These are phyloP conservation scores for Pythium apleroticum DNA, from an alignment of 352 stramenopile genomes.

Conservation along the genomic window DNA sequence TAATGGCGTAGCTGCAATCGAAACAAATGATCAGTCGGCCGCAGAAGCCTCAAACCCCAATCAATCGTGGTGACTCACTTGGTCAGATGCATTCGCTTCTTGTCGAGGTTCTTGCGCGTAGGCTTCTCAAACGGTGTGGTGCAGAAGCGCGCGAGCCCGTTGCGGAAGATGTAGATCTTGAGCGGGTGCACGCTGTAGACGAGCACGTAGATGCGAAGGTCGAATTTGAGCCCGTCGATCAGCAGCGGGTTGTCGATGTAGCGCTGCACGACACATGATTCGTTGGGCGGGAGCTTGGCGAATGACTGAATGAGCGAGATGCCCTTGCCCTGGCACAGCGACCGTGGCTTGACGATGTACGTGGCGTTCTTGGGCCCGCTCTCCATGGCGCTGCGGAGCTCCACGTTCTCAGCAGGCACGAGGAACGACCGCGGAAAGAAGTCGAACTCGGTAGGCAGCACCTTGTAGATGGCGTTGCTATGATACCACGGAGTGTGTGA, in stretches of 20 bases:
- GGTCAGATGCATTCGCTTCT: constrained; percentile 51
- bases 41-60: neutral
- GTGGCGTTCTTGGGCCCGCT: constrained; percentile 35
- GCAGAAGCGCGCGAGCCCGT: constrained; percentile 87
- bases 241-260: constrained; percentile 93
- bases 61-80: constrained; percentile 26
- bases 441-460: constrained; percentile 36
- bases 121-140: constrained; percentile 44
- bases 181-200: constrained; percentile 62
- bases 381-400: constrained; percentile 38
- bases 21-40: too few species aligned
- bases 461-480: constrained; percentile 46
- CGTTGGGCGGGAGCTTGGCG: constrained; percentile 31
- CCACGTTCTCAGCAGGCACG: constrained; percentile 36
- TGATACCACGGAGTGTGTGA: neutral
- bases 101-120: constrained; percentile 35
- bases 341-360: constrained; percentile 46
- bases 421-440: constrained; percentile 48
- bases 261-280: constrained; percentile 48
- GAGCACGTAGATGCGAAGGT: constrained; percentile 88
- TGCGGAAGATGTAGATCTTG: constrained; percentile 82
- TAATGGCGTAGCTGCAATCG: constrained; percentile 42
- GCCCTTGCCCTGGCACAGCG: constrained; percentile 44
- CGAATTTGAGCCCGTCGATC: constrained; percentile 94
- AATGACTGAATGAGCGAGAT: constrained; percentile 44